A percentile compares a stretch with the other conserved stretches of the same genome.
Conservation (phyloP, 345 rosid genomes). For the Gossypium rotundifolium region DNA sequence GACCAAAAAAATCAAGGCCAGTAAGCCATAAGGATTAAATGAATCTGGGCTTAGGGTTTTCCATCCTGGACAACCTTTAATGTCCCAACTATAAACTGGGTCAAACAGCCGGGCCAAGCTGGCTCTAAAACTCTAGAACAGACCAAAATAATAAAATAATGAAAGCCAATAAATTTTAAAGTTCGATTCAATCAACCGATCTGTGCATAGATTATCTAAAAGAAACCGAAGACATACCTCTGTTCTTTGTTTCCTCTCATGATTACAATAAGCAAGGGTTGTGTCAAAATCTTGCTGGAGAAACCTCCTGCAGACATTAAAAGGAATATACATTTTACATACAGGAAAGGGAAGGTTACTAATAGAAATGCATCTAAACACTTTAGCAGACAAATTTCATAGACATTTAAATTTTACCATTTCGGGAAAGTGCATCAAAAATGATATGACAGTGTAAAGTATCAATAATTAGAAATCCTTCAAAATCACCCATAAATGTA, state of each 20-base stretch:
- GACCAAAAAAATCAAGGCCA: not conserved
- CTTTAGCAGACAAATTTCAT: not conserved
- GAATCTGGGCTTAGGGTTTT: not conserved
- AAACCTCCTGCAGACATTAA: slow-evolving; percentile 58
- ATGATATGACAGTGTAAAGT: not conserved
- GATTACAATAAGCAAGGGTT: slow-evolving; percentile 79
- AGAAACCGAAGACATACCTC: slow-evolving; percentile 43
- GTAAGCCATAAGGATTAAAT: not conserved
- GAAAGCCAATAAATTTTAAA: not conserved
- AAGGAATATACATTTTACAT: not conserved
- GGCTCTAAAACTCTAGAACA: not conserved
- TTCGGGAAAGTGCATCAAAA: not conserved
- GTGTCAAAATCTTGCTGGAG: slow-evolving; percentile 93
- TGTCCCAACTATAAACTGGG: not conserved
- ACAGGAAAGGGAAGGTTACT: not conserved
- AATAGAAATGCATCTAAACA: not conserved
- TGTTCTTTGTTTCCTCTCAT: slow-evolving; percentile 82
- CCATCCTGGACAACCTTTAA: not conserved
- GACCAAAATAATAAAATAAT: not conserved
- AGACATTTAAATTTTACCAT: not conserved
- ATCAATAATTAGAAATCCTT: not conserved
- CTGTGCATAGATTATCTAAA: not conserved
- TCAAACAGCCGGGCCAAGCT: not conserved
- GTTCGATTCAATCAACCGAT: not conserved
- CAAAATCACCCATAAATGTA: not conserved